phyloP scores from a whole-genome alignment of 2,329 filamentous ascomycete species.

The Colletotrichum endophyticum region DNA sequence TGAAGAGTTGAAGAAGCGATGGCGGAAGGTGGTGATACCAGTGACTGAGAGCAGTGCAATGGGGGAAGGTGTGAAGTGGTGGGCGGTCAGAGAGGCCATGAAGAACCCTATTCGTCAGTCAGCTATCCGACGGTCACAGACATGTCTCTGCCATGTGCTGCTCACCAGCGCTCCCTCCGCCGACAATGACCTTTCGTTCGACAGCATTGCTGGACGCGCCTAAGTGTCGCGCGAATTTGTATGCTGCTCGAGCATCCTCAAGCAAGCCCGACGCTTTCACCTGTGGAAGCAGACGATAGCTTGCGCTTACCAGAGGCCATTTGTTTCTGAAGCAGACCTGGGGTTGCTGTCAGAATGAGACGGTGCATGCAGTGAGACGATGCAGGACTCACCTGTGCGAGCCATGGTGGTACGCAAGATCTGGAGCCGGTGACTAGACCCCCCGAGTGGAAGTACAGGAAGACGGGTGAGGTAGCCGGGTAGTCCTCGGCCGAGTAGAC shows the following conservation, averaged over 20 bases:
- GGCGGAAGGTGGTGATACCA: conserved; percentile 39
- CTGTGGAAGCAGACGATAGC: conserved; percentile 40
- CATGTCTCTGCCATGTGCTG: background rate
- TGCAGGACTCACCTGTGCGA: conserved; percentile 33
- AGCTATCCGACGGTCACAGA: background rate
- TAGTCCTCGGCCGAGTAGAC: conserved; percentile 32
- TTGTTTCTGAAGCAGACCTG: conserved; percentile 33
- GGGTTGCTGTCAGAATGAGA: background rate
- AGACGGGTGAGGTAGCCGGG: conserved; percentile 28
- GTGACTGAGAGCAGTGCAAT: conserved; percentile 37
- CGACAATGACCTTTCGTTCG: conserved; percentile 32
- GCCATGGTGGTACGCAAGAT: conserved; percentile 37
- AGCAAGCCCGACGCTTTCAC: conserved; percentile 29
- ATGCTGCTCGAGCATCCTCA: conserved; percentile 34
- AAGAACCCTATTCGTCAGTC: conserved; percentile 32
- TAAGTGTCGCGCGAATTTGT: conserved; percentile 32
- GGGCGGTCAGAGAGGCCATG: conserved; percentile 30
- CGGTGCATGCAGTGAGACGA: background rate
- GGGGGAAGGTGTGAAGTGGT: conserved; percentile 32
- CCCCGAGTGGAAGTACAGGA: conserved; percentile 42
- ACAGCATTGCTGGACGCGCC: background rate
- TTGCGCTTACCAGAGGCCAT: conserved; percentile 38
- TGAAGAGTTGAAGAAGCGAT: conserved; percentile 40
- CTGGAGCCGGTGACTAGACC: conserved; percentile 36
- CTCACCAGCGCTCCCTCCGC: conserved; percentile 38